A percentile compares a stretch with the other conserved stretches of the same genome.
These are phyloP conservation scores for Trichoderma sp. DNA, from an alignment of 2,329 filamentous ascomycete species.

Conservation along the genomic window DNA sequence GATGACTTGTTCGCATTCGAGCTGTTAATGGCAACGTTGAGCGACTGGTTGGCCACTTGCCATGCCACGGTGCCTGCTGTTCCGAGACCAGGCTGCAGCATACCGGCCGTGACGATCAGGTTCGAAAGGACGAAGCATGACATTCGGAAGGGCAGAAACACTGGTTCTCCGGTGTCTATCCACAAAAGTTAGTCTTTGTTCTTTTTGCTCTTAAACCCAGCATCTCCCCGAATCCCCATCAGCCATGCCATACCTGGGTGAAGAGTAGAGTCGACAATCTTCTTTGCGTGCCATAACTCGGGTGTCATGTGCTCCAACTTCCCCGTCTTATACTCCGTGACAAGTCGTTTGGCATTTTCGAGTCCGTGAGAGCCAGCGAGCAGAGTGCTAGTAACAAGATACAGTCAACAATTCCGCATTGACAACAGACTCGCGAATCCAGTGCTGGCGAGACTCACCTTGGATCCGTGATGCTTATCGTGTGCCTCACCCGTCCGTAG, in stretches of 20 bases:
- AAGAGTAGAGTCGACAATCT: constrained; percentile 92
- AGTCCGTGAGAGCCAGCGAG: constrained; percentile 75
- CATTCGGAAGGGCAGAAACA: constrained; percentile 96
- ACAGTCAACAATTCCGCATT: neutral
- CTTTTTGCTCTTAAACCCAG: neutral
- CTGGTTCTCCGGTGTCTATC: constrained; percentile 86
- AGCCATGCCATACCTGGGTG: constrained; percentile 69
- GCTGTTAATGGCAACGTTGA: constrained; percentile 97
- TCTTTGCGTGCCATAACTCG: constrained; percentile 93
- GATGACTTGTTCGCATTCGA: constrained; percentile 98
- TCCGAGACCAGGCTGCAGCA: constrained; percentile 85
- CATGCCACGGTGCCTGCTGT: constrained; percentile 84
- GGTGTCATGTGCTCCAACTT: constrained; percentile 77
- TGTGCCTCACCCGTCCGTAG: constrained; percentile 89
- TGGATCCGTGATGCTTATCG: constrained; percentile 86
- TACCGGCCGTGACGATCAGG: constrained; percentile 89
- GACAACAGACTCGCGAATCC: neutral
- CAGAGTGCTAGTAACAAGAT: constrained; percentile 62
- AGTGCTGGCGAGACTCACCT: constrained; percentile 64
- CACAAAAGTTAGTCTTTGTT: constrained; percentile 2
- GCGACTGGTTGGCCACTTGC: constrained; percentile 95
- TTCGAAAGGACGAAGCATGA: constrained; percentile 93
- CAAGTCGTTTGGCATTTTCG: constrained; percentile 77
- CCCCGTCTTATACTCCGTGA: constrained; percentile 84
- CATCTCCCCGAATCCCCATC: neutral